phyloP scores from a whole-genome alignment of 352 stramenopile species.

The Phytophthora foliorum region DNA sequence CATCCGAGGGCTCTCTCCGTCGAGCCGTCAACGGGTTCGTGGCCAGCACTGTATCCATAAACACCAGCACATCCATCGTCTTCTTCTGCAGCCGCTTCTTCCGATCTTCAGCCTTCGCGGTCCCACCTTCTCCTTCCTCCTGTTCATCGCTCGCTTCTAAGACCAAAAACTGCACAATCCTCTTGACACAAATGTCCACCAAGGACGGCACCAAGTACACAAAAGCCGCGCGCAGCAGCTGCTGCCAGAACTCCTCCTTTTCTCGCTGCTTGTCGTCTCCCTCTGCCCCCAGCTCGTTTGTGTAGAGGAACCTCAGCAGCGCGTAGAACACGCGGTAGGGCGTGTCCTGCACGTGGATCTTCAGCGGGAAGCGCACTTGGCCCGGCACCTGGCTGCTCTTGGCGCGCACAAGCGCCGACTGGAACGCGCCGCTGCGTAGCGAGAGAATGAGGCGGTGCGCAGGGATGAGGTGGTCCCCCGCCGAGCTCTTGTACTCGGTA shows the following conservation, averaged over 20 bases:
- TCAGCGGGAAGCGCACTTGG: constrained; percentile 82
- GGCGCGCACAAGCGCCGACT: constrained; percentile 62
- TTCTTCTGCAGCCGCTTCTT: constrained; percentile 34
- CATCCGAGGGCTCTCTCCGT: constrained; percentile 30
- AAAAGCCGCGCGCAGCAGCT: constrained; percentile 73
- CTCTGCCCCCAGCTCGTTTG: constrained; percentile 56
- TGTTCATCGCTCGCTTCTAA: constrained; percentile 20
- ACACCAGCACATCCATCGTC: constrained; percentile 61
- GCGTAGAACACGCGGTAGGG: constrained; percentile 75
- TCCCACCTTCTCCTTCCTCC: constrained; percentile 7
- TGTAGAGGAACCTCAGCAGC: constrained; percentile 82
- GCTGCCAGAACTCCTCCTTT: constrained; percentile 68
- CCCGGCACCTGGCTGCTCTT: constrained; percentile 76
- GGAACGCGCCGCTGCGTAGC: constrained; percentile 80
- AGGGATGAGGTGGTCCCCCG: constrained; percentile 61
- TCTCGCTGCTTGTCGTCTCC: constrained; percentile 15
- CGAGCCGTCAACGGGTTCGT: constrained; percentile 48
- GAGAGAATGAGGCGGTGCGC: constrained; percentile 81
- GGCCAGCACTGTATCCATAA: constrained; percentile 63
- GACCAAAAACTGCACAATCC: constrained; percentile 48
- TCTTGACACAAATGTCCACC: constrained; percentile 67
- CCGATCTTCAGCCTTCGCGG: constrained; percentile 4
- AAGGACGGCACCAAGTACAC: constrained; percentile 79
- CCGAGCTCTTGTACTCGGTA: constrained; percentile 12
- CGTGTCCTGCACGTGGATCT: constrained; percentile 88